These are phyloP conservation scores for Pisolithus albus DNA, from an alignment of 768 basidiomycete species.

Conservation along the genomic window DNA sequence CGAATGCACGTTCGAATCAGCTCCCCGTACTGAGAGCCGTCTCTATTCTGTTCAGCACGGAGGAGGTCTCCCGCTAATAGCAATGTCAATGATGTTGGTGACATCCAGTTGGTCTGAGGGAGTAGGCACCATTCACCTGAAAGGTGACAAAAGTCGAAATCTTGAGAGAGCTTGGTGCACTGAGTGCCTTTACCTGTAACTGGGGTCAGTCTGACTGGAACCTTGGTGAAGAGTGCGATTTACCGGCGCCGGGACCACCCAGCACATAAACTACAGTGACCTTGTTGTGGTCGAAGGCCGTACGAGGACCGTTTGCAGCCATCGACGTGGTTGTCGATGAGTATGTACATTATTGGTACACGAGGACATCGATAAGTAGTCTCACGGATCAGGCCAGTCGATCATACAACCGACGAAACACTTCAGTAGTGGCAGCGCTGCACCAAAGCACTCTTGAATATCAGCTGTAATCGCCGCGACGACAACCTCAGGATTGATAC, in stretches of 20 bases:
- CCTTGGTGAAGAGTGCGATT: slow-evolving; percentile 12
- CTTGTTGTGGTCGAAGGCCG: slow-evolving; percentile 55
- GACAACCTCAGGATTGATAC: too few relatives aligned
- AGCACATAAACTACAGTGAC: slow-evolving; percentile 92
- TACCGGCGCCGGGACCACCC: slow-evolving; percentile 94
- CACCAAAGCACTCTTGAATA: background rate
- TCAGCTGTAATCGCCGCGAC: too few relatives aligned
- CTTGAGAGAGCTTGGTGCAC: slow-evolving; percentile 74
- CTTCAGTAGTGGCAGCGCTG: background rate
- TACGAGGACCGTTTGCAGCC: background rate
- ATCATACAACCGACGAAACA: too few relatives aligned
- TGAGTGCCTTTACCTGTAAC: slow-evolving; percentile 90
- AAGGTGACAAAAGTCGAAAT: slow-evolving; percentile 87
- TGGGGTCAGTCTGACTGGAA: slow-evolving; percentile 3
- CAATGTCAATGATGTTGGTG: slow-evolving; percentile 6
- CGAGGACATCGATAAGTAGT: too few relatives aligned
- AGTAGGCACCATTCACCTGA: slow-evolving; percentile 52
- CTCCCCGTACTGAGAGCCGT: slow-evolving; percentile 74
- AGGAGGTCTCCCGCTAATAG: slow-evolving; percentile 88
- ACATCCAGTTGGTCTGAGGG: slow-evolving; percentile 1
- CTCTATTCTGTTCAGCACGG: slow-evolving; percentile 86
- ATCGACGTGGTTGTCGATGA: background rate
- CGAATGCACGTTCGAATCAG: slow-evolving; percentile 84
- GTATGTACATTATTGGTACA: too few relatives aligned
- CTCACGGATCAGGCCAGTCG: too few relatives aligned